These are phyloP conservation scores for Candida oleophila DNA, from an alignment of 805 yeast species.

Conservation along the genomic window DNA sequence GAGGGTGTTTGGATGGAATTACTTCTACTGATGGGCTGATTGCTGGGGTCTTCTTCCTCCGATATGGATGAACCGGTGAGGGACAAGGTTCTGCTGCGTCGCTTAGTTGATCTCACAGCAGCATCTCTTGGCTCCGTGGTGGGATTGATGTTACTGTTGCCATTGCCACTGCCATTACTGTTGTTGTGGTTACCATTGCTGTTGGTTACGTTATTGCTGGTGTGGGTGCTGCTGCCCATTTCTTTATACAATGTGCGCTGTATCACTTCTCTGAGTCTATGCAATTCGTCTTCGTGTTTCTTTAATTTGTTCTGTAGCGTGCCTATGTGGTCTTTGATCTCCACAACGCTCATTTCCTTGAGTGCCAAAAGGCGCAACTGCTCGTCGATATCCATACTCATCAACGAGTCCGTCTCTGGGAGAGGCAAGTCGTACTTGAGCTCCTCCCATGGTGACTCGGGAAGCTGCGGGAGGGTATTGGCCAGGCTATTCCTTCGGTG, in stretches of 20 bases:
- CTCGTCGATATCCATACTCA: constrained; percentile 44
- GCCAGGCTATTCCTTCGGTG: constrained; percentile 7
- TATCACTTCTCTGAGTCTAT: constrained; percentile 46
- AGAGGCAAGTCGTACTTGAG: constrained; percentile 27
- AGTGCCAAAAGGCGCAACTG: constrained; percentile 61
- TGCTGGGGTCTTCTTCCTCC: background rate
- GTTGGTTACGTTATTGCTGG: background rate
- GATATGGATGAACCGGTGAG: background rate
- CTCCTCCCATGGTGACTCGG: constrained; percentile 13
- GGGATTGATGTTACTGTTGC: constrained; percentile 17
- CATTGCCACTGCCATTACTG: constrained; percentile 20
- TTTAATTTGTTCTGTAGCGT: constrained; percentile 39
- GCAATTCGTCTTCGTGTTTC: constrained; percentile 49
- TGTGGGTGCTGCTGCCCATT: constrained; percentile 19
- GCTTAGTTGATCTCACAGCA: constrained; percentile 2
- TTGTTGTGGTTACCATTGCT: constrained; percentile 20
- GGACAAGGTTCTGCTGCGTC: constrained; percentile 5
- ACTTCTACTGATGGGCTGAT: background rate
- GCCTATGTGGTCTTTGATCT: constrained; percentile 55
- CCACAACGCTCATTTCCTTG: constrained; percentile 68
- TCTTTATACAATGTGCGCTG: constrained; percentile 47
- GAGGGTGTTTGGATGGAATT: background rate
- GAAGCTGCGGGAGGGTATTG: constrained; percentile 3
- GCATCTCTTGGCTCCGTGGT: constrained; percentile 3
- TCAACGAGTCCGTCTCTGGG: constrained; percentile 30